Percentiles rank a stretch among this genome's conserved stretches.
phyloP scores from a whole-genome alignment of 2,329 filamentous ascomycete species.

The Ophiostoma populinum region DNA sequence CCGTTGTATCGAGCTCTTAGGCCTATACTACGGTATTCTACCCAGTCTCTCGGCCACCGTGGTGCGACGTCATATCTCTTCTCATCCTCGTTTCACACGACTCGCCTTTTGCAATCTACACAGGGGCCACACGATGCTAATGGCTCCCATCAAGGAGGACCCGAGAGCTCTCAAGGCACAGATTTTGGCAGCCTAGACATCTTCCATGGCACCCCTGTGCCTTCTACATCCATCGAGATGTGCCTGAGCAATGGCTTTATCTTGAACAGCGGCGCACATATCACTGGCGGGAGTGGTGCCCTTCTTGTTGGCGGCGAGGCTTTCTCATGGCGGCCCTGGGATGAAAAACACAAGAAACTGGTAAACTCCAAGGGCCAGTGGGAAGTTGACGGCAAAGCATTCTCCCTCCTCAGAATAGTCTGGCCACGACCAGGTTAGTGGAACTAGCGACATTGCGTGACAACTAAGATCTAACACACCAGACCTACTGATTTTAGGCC shows the following conservation, averaged over 20 bases:
- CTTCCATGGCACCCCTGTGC: conserved; percentile 54
- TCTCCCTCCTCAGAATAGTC: conserved; percentile 58
- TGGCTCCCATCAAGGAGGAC: too few species aligned
- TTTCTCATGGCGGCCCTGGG: conserved; percentile 79
- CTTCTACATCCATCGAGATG: conserved; percentile 68
- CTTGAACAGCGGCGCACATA: conserved; percentile 61
- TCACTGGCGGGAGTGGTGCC: conserved; percentile 35
- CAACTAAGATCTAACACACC: conserved; percentile 3
- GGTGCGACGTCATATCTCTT: too few species aligned
- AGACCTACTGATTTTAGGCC: conserved; percentile 83
- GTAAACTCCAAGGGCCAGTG: conserved; percentile 67
- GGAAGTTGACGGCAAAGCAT: conserved; percentile 52
- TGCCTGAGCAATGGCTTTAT: conserved; percentile 73
- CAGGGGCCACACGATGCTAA: too few species aligned
- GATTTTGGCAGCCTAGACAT: conserved; percentile 68
- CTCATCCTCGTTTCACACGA: too few species aligned
- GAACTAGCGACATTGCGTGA: too few species aligned
- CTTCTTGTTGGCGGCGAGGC: conserved; percentile 74
- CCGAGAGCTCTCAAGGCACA: conserved; percentile 15
- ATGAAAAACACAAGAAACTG: conserved; percentile 25
- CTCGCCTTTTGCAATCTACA: too few species aligned
- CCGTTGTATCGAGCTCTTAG: too few species aligned
- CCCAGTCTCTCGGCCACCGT: too few species aligned
- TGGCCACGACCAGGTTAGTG: conserved; percentile 71
- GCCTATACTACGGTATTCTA: too few species aligned